Evolutionary conservation across 2,329 filamentous ascomycete genomes (phyloP).

Genomic region (Fusarium aywerte): DNA sequence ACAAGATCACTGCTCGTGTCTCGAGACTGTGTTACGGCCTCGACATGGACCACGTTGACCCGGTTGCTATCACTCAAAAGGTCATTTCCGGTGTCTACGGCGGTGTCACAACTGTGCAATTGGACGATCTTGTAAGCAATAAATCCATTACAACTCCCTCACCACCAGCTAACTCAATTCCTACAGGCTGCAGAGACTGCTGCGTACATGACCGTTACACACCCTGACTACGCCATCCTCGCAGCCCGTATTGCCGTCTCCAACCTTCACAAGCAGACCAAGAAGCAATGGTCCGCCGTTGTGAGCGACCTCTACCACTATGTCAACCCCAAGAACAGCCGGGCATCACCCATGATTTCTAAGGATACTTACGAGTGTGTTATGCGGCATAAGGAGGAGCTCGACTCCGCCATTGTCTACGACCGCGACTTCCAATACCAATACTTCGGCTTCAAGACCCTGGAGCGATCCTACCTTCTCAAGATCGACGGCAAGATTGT

Average conservation of each 20-base stretch:
- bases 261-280: slow-evolving; percentile 99
- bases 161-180: slow-evolving; percentile 13
- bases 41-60: slow-evolving; percentile 93
- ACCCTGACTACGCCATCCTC: slow-evolving; percentile 98
- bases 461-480: slow-evolving; percentile 96
- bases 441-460: slow-evolving; percentile 99
- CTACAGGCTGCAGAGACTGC: slow-evolving; percentile 94
- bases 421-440: slow-evolving; percentile 99
- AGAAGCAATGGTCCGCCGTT: slow-evolving; percentile 99
- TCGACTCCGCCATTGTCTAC: slow-evolving; percentile 99
- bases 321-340: slow-evolving; percentile 91
- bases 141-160: neutral
- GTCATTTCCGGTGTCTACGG: slow-evolving; percentile 99
- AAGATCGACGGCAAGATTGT: slow-evolving; percentile 96
- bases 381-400: slow-evolving; percentile 94
- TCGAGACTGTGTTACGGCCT: slow-evolving; percentile 97
- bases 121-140: slow-evolving; percentile 91
- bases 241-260: slow-evolving; percentile 98
- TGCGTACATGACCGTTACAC: slow-evolving; percentile 99
- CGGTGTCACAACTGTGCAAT: slow-evolving; percentile 94
- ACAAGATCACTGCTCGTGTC: slow-evolving; percentile 99
- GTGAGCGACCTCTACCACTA: slow-evolving; percentile 95
- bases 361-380: slow-evolving; percentile 89
- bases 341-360: slow-evolving; percentile 92
- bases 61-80: slow-evolving; percentile 98